Evolutionary conservation across 2,329 filamentous ascomycete genomes (phyloP).

Genomic region (Epicoccum nigrum): DNA sequence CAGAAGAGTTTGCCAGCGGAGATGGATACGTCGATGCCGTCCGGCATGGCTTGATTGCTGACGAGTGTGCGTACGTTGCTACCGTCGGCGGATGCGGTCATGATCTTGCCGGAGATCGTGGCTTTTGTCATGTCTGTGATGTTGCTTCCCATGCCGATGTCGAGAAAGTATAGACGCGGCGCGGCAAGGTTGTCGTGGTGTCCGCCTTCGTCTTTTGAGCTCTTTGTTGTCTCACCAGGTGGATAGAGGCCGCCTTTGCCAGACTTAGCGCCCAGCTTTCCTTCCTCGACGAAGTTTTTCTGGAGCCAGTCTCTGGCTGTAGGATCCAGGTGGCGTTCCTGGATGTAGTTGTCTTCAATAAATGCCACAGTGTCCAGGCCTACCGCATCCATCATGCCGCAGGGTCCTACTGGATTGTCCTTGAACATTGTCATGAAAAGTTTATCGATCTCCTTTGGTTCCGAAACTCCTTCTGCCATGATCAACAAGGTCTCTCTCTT

Average conservation of each 20-base stretch:
- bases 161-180: conserved; percentile 17
- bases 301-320: conserved; percentile 54
- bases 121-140: no score
- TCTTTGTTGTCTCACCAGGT: not conserved
- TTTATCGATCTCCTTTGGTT: conserved; percentile 57
- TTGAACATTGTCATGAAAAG: conserved; percentile 54
- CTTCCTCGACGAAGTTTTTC: conserved; percentile 54
- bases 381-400: conserved; percentile 56
- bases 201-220: no score
- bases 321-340: conserved; percentile 53
- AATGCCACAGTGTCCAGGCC: conserved; percentile 61
- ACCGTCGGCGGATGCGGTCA: conserved; percentile 16
- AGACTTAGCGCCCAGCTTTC: conserved; percentile 55
- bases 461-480: conserved; percentile 57
- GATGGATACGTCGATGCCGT: conserved; percentile 39
- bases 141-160: conserved; percentile 9
- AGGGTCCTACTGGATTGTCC: conserved; percentile 40
- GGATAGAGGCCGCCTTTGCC: conserved; percentile 24
- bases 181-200: not conserved
- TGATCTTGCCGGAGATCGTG: no score
- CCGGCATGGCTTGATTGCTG: conserved; percentile 27
- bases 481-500: conserved; percentile 60
- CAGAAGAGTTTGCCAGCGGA: conserved; percentile 37
- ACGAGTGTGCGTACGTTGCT: conserved; percentile 17
- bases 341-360: conserved; percentile 61